These are phyloP conservation scores for Sugiyamaella castrensis DNA, from an alignment of 1,139 yeast species.

Conservation along the genomic window DNA sequence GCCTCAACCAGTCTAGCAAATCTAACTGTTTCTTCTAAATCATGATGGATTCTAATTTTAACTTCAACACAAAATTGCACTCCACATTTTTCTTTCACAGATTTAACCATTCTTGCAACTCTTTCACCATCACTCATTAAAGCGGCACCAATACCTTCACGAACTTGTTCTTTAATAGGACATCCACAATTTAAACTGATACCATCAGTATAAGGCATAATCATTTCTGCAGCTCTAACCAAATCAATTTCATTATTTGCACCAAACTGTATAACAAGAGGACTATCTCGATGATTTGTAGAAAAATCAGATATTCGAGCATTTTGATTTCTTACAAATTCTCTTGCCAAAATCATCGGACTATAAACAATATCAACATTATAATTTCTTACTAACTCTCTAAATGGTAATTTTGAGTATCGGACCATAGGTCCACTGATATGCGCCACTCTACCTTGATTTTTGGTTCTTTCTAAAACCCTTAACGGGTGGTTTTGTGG, in stretches of 20 bases:
- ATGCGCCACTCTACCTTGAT: conserved; percentile 58
- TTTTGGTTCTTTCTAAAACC: conserved; percentile 47
- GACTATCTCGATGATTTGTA: conserved; percentile 64
- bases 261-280: conserved; percentile 88
- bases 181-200: conserved; percentile 96
- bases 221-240: conserved; percentile 78
- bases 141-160: conserved; percentile 97
- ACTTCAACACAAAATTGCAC: conserved; percentile 73
- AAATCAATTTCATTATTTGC: conserved; percentile 84
- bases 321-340: conserved; percentile 77
- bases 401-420: conserved; percentile 88
- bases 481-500: conserved; percentile 51
- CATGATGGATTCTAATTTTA: conserved; percentile 82
- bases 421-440: conserved; percentile 98
- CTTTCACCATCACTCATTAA: conserved; percentile 79
- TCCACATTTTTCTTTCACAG: conserved; percentile 75
- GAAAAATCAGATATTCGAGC: conserved; percentile 86
- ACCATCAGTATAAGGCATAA: conserved; percentile 89
- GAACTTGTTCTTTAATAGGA: conserved; percentile 90
- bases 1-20: conserved; percentile 73
- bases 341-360: conserved; percentile 95
- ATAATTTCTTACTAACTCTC: conserved; percentile 74
- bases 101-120: conserved; percentile 78
- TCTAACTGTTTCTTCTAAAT: conserved; percentile 64
- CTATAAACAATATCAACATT: conserved; percentile 82